Base-by-base conservation (phyloP, 2,329 filamentous ascomycete species). In the Orbilia oligospora region DNA sequence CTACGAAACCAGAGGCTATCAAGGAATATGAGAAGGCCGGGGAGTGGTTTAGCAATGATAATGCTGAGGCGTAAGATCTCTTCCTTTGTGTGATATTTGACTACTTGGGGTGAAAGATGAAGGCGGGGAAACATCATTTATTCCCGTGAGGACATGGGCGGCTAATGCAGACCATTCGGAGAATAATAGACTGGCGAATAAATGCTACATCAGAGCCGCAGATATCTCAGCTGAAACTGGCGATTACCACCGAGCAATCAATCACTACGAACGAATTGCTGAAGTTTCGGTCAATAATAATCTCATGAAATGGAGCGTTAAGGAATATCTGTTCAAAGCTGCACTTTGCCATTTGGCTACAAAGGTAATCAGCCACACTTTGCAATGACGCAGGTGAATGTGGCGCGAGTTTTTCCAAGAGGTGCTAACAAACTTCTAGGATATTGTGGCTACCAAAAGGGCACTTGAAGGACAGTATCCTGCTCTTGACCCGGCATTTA, bases 291-390 rank as follows among this genome's bases (percentile, higher is more conserved):
- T 97, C 82, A 91, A 91, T 85, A 97, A 97, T 87, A 96, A 97
- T 84, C 87, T 97, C 75, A 95, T 97, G 92, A 92, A 91, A 84
- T 97, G 93, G 89, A 93, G 90, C 58, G 93, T 98, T 80, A 98
- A 97, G 85, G 94, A 97, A 81, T 97, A 97, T 86, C 91, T 97
- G 83, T 88, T 98, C 83, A 97, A 97, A 86, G 93, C 93, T 0
- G 94, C 94, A 36, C 92, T 98, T 83, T 97, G 94, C 86, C 92
- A 97, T 84, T 88, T 98, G 44, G 90, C 89, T 69, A 88, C 88
- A n/a, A 87, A 86, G 71, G 86, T 86, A 84, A 49, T 1, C 46
- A 46, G 36, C 22, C 44, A 41, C 61, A 14, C 16, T 5, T 46
- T 18, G 5, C 36, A 6, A 58, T 61, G 56, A 44, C 33, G 56